Base-by-base conservation (phyloP, 371 early-diverging fungal genomes). In the Blyttiomyces sp. region DNA sequence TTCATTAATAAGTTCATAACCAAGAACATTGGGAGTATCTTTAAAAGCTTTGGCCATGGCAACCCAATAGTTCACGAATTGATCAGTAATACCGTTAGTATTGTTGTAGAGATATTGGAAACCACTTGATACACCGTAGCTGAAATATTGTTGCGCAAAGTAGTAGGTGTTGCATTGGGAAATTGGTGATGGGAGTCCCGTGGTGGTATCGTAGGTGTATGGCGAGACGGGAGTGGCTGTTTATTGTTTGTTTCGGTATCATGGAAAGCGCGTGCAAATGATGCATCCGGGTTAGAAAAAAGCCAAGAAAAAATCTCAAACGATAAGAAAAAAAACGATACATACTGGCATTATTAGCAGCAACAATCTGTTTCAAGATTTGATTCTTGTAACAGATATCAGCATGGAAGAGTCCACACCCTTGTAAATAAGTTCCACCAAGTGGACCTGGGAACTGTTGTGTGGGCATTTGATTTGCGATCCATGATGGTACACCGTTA, bases 1-100 rank as follows among this genome's bases (percentile, higher is more conserved):
- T 48, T 79, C 84, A 49, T 84, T 84, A 56, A 84, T 73, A 33
- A 84, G 48, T 46, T 84, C 79, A 54, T 84, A 84, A 0, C 84
- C 84, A 50, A 82, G 68, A 17, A 84, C 67, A 55, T 82, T 81
- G 31, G 66, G 66, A 0, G 72, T 59, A 3, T 54, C 57, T 1
- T 51, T 60, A 54, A 79, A 82, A 30, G 72, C 71, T 28, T 61
- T 49, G 0, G 79, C 76, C 7, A 84, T 73, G 2, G 51, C 61
- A 44, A 63, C 65, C 82, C 82, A 84, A 51, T 79, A 84, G 9
- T 64, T 63, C 3, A 76, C 79, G 62, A 82, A 81, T 0, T 79
- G 64, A 51, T 79, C 80, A 2, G 73, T 66, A 3, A 79, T 61
- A 19, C 71, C 72, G 53, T 77, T 74, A 51, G 73, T 70, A 64